phyloP scores from a whole-genome alignment of 306 rosid genomes.

The Quillaja saponaria region DNA sequence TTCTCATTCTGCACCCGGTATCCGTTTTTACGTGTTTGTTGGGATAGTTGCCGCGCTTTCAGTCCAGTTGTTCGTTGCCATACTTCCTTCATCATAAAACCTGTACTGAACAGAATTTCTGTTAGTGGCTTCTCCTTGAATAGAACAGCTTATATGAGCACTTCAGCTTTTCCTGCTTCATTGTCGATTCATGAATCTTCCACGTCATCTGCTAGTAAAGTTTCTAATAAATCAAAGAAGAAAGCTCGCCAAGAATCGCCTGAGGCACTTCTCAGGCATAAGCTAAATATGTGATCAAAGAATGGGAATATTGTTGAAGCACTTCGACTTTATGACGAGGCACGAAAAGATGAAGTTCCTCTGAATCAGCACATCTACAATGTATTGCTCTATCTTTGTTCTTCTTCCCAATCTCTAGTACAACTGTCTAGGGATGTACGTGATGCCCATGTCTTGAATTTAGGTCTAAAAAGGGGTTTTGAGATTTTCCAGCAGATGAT shows the following conservation, averaged over 20 bases:
- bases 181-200: constrained; percentile 29
- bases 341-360: constrained; percentile 41
- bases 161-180: constrained; percentile 33
- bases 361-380: constrained; percentile 59
- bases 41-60: constrained; percentile 22
- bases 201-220: not conserved
- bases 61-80: constrained; percentile 2
- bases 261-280: constrained; percentile 42
- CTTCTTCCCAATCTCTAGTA: constrained; percentile 29
- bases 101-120: not conserved
- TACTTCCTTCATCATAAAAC: constrained; percentile 11
- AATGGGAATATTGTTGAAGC: constrained; percentile 57
- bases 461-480: constrained; percentile 62
- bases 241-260: constrained; percentile 57
- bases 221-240: constrained; percentile 41
- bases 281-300: constrained; percentile 60
- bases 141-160: constrained; percentile 28
- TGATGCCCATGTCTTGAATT: constrained; percentile 5
- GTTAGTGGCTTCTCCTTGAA: constrained; percentile 3
- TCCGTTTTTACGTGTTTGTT: constrained; percentile 34
- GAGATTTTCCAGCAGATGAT: constrained; percentile 78
- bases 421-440: constrained; percentile 26
- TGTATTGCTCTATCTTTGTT: constrained; percentile 64
- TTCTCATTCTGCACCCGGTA: constrained; percentile 45
- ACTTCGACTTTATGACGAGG: constrained; percentile 70